phyloP scores from a whole-genome alignment of 805 yeast genomes.

The Barnettozyma siamensis region DNA sequence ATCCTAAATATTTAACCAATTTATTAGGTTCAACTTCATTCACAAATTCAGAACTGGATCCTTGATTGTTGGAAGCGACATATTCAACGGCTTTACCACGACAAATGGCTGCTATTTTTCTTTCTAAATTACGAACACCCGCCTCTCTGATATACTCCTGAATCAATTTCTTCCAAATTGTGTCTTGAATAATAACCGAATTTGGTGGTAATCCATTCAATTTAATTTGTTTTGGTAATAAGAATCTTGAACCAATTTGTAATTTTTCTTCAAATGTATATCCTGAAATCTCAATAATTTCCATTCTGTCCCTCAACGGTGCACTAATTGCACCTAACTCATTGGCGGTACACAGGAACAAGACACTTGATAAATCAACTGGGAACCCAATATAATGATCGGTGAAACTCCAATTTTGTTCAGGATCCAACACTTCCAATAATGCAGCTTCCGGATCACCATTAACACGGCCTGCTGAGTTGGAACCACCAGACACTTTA shows the following conservation, averaged over 20 bases:
- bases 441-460: slow-evolving; percentile 92
- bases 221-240: slow-evolving; percentile 69
- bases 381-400: slow-evolving; percentile 88
- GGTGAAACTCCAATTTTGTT: slow-evolving; percentile 68
- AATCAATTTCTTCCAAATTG: slow-evolving; percentile 56
- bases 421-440: slow-evolving; percentile 85
- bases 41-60: slow-evolving; percentile 6
- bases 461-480: slow-evolving; percentile 39
- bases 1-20: slow-evolving; percentile 63
- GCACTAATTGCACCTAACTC: slow-evolving; percentile 63
- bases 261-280: slow-evolving; percentile 75
- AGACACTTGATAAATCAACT: slow-evolving; percentile 71
- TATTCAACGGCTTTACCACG: slow-evolving; percentile 77
- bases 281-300: slow-evolving; percentile 70
- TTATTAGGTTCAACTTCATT: slow-evolving; percentile 43
- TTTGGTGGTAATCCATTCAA: slow-evolving; percentile 55
- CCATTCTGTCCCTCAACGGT: slow-evolving; percentile 81
- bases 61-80: slow-evolving; percentile 17
- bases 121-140: slow-evolving; percentile 77
- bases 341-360: slow-evolving; percentile 85
- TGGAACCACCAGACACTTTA: slow-evolving; percentile 56
- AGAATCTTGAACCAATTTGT: slow-evolving; percentile 59
- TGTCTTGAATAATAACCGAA: slow-evolving; percentile 42
- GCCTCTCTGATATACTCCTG: slow-evolving; percentile 75
- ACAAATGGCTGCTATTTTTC: slow-evolving; percentile 70